Evolutionary conservation across 2,329 filamentous ascomycete genomes (phyloP).

Genomic region (Calonectria ilicicola): DNA sequence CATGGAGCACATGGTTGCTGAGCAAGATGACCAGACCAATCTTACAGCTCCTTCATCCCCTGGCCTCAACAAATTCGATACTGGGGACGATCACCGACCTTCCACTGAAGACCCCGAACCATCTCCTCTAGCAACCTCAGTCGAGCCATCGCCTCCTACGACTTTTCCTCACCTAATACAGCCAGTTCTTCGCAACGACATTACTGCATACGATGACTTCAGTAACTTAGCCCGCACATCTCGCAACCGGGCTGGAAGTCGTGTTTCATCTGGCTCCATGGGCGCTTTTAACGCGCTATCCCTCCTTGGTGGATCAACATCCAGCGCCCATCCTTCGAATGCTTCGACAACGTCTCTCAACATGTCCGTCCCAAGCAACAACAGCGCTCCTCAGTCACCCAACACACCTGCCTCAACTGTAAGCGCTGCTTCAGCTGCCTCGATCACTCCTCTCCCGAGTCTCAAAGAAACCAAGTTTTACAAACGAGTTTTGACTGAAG

Average conservation of each 20-base stretch:
- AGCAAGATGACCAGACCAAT: slow-evolving; percentile 78
- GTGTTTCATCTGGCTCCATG: slow-evolving; percentile 78
- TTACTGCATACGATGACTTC: slow-evolving; percentile 88
- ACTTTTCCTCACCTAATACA: slow-evolving; percentile 87
- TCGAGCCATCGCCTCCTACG: slow-evolving; percentile 67
- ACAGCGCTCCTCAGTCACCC: slow-evolving; percentile 69
- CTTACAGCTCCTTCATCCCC: slow-evolving; percentile 88
- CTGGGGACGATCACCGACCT: slow-evolving; percentile 57
- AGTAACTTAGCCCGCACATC: slow-evolving; percentile 79
- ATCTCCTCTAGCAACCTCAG: slow-evolving; percentile 46
- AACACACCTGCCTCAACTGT: slow-evolving; percentile 66
- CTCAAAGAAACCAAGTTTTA: slow-evolving; percentile 95
- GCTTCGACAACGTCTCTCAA: slow-evolving; percentile 71
- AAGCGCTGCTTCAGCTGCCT: slow-evolving; percentile 57
- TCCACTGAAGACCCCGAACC: slow-evolving; percentile 48
- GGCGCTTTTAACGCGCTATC: slow-evolving; percentile 60
- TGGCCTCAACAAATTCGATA: slow-evolving; percentile 77
- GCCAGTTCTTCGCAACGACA: slow-evolving; percentile 84
- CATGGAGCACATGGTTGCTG: slow-evolving; percentile 85
- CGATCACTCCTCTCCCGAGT: slow-evolving; percentile 60
- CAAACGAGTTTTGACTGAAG: slow-evolving; percentile 88
- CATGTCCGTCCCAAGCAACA: slow-evolving; percentile 59
- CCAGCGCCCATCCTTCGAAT: slow-evolving; percentile 65
- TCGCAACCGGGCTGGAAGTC: slow-evolving; percentile 69
- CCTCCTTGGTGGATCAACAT: slow-evolving; percentile 58